Conservation (phyloP, 73 alveolate species). For the Loxodes magnus region DNA sequence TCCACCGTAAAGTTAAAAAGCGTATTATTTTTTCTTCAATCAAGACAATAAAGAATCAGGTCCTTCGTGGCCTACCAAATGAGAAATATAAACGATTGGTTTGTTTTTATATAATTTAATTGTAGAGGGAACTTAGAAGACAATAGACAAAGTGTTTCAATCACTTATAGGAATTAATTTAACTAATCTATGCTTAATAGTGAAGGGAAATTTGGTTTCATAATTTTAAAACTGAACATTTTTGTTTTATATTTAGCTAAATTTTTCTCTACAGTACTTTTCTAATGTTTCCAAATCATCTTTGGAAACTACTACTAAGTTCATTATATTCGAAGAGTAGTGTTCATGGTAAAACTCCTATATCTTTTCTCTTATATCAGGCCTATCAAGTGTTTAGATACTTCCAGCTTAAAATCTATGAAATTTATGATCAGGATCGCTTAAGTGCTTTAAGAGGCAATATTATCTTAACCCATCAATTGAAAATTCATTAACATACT, state of each 20-base stretch:
- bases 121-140: constrained; percentile 49
- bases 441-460: constrained; percentile 28
- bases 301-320: constrained; percentile 57
- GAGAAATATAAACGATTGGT: constrained; percentile 68
- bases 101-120: constrained; percentile 37
- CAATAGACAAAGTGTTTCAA: constrained; percentile 22
- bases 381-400: constrained; percentile 50
- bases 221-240: constrained; percentile 13
- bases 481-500: constrained; percentile 39
- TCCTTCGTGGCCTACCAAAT: constrained; percentile 91
- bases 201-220: constrained; percentile 26
- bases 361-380: constrained; percentile 66
- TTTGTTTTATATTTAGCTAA: constrained; percentile 42
- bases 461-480: constrained; percentile 60
- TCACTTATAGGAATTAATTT: constrained; percentile 69
- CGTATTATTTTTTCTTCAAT: constrained; percentile 63
- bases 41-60: constrained; percentile 68
- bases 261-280: constrained; percentile 42
- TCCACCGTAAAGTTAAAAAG: constrained; percentile 37
- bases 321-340: constrained; percentile 77
- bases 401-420: constrained; percentile 72
- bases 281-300: constrained; percentile 44
- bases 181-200: constrained; percentile 30
- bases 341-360: constrained; percentile 54
- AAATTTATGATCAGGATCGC: constrained; percentile 47